phyloP scores from a whole-genome alignment of 768 basidiomycete genomes.

The Coprinopsis sp. region DNA sequence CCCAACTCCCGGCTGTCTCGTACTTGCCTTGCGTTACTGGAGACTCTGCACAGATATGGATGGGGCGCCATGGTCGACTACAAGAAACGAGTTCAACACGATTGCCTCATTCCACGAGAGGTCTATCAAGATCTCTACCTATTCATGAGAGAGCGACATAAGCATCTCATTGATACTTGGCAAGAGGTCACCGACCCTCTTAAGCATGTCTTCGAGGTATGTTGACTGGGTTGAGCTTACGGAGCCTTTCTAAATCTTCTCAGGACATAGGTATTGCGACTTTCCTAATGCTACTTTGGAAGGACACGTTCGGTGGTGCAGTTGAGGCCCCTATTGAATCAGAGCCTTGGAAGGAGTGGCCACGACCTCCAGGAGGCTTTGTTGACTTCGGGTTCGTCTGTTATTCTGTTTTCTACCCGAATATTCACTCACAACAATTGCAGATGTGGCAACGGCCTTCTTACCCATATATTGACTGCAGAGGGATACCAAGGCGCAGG shows the following conservation, averaged over 20 bases:
- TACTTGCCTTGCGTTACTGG: constrained; percentile 75
- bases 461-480: constrained; percentile 78
- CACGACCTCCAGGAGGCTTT: constrained; percentile 80
- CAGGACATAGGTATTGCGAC: constrained; percentile 95
- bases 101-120: constrained; percentile 70
- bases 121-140: constrained; percentile 89
- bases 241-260: background rate
- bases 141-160: constrained; percentile 79
- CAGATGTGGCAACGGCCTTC: constrained; percentile 89
- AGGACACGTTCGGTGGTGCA: constrained; percentile 48
- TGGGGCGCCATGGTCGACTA: constrained; percentile 81
- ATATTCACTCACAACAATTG: background rate
- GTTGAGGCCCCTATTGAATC: constrained; percentile 8
- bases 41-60: constrained; percentile 83
- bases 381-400: constrained; percentile 74
- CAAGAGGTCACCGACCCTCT: constrained; percentile 78
- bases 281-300: constrained; percentile 91
- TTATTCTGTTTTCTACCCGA: background rate
- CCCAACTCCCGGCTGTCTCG: constrained; percentile 67
- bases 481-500: constrained; percentile 87
- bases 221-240: constrained; percentile 9
- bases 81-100: constrained; percentile 82
- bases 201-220: constrained; percentile 87
- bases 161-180: constrained; percentile 71
- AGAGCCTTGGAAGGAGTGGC: constrained; percentile 66